These are phyloP conservation scores for Dendrocalamus latiflorus DNA, from an alignment of 202 grass and related monocot genomes.

Conservation along the genomic window DNA sequence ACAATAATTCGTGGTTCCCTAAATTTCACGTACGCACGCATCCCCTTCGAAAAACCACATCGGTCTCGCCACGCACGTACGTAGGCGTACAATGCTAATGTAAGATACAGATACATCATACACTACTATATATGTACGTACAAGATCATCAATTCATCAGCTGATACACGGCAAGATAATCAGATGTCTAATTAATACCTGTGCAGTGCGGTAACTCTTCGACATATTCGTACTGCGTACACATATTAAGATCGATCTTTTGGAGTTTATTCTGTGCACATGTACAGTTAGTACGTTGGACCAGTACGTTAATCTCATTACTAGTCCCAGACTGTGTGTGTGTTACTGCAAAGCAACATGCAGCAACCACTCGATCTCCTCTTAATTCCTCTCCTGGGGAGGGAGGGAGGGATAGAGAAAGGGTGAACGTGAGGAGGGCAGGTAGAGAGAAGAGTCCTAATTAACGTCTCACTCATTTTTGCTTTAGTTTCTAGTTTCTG, in stretches of 20 bases:
- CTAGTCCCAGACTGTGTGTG: too few relatives aligned
- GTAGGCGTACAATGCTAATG: too few relatives aligned
- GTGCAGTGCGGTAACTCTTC: background rate
- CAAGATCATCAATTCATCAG: too few relatives aligned
- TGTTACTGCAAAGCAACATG: background rate
- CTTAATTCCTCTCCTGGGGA: background rate
- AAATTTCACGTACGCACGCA: too few relatives aligned
- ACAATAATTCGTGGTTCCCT: too few relatives aligned
- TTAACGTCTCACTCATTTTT: too few relatives aligned
- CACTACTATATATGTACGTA: too few relatives aligned
- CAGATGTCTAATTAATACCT: background rate
- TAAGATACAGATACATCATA: too few relatives aligned
- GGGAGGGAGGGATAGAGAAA: slow-evolving; percentile 7
- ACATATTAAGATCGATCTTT: background rate
- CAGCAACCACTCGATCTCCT: background rate
- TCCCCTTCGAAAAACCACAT: too few relatives aligned
- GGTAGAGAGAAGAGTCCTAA: slow-evolving; percentile 27
- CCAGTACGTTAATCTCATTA: too few relatives aligned
- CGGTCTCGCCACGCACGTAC: too few relatives aligned
- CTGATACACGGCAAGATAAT: background rate
- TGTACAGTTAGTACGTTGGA: background rate
- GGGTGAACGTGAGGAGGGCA: background rate
- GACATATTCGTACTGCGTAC: background rate
- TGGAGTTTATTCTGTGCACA: background rate
- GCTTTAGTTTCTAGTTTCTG: too few relatives aligned